Evolutionary conservation across 2,329 filamentous ascomycete genomes (phyloP), one percentile per base, ranked within the genome.

Genomic region (Hypoxylon sp.): DNA sequence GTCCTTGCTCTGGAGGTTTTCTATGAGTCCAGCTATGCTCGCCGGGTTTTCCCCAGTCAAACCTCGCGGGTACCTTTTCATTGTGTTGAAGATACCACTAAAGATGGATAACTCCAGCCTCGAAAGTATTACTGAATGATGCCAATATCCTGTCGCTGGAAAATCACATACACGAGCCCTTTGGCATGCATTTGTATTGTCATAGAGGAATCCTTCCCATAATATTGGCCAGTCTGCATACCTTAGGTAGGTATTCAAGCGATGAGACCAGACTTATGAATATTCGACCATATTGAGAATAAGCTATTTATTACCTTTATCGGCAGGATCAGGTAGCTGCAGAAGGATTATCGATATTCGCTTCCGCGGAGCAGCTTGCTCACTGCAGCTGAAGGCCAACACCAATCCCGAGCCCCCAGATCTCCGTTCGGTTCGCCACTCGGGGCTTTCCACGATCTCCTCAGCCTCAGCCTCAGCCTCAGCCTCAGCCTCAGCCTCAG

Each of bases 261-360:
- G 48, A 63, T 43, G 47, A 17, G 50, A 59, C 19, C 32, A 44
- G 39, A 32, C 11, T 32, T 2, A 24, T 1, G 24, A 32, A 17
- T 22, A 49, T 47, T 26, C n/a, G 49, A 20, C 20, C 15, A 52
- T n/a, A n/a, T 53, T 28, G 49, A 55, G 44, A 56, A 60, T 65
- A 65, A 62, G 65, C 65, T 67, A 67, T 58, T 65, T 67, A 67
- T 58, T 65, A 32, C 47, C n/a, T 19, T 19, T 6, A 19, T 7
- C 37, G 37, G 37, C n/a, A 19, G 39, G 17, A 34, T 59, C 49
- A 41, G 56, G 15, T 28, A 54, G 56, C 62, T n/a, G 49, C 43
- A 34, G 46, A 26, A 17, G 44, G 17, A 47, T 43, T 52, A 37
- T 50, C 55, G 34, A 37, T 49, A 28, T 39, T 56, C 20, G n/a